These are phyloP conservation scores for Fusarium miscanthi DNA, from an alignment of 2,329 filamentous ascomycete species.

Conservation along the genomic window DNA sequence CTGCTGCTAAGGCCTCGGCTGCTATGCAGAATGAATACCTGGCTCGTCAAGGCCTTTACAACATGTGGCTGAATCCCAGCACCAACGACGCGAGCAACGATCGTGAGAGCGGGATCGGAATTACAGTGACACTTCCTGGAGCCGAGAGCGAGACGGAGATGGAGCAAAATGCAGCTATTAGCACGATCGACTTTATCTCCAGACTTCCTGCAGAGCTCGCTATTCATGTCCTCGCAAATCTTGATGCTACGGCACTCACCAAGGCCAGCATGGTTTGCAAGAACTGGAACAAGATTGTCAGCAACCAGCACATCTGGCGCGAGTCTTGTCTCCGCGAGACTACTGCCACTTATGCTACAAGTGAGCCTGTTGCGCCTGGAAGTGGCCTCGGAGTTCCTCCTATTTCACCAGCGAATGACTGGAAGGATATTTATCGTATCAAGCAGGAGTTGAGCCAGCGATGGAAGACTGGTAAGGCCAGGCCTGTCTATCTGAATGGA, in stretches of 20 bases:
- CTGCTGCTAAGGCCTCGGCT: constrained; percentile 70
- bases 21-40: constrained; percentile 68
- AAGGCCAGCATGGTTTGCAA: constrained; percentile 63
- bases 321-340: constrained; percentile 72
- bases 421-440: constrained; percentile 85
- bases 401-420: constrained; percentile 74
- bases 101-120: constrained; percentile 73
- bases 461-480: constrained; percentile 83
- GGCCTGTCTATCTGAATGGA: constrained; percentile 88
- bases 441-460: constrained; percentile 79
- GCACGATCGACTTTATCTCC: constrained; percentile 68
- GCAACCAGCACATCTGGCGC: constrained; percentile 71
- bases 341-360: constrained; percentile 69
- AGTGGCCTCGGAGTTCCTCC: constrained; percentile 67
- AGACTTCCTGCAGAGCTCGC: constrained; percentile 68
- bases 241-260: constrained; percentile 64
- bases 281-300: constrained; percentile 59
- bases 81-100: constrained; percentile 63
- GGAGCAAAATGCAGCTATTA: constrained; percentile 56
- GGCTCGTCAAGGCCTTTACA: constrained; percentile 51
- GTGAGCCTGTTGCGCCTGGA: constrained; percentile 63
- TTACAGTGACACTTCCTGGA: constrained; percentile 61
- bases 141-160: constrained; percentile 49
- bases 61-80: constrained; percentile 56
- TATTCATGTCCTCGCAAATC: constrained; percentile 66